Base-by-base conservation (phyloP, 768 basidiomycete species). In the Fomitopsis serialis region DNA sequence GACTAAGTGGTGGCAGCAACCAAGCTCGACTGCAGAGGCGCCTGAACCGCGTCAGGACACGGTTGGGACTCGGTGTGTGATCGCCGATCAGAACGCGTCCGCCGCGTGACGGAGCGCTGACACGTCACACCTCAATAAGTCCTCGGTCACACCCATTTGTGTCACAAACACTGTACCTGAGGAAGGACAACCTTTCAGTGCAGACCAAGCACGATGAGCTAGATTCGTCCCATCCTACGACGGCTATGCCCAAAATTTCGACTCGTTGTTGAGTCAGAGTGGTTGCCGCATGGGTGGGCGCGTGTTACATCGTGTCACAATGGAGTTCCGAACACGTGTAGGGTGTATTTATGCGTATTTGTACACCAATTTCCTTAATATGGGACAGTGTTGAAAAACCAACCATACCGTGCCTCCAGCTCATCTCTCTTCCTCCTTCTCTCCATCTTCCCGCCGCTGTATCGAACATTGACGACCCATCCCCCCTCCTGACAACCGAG, bases 321-420 rank as follows among this genome's bases (percentile, higher is more conserved):
- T 9, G 22, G 50, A 52, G 52, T 61, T 56, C 53, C 48, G 21
- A 42, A 61, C 61, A 61, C 61, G 61, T 61, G 61, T 58, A 25
- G 53, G 58, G 54, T 53, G 45, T 34, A 58, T 61, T 56, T 57
- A 53, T 53, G 42, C 45, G 54, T 67, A 55, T 67, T 67, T 67
- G 65, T 57, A 49, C 56, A 57, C 54, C 56, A 56, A 50, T 53
- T 55, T 36, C 36, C 50, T 42, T 11, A 42, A 60, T 59, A 57
- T 36, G 59, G 50, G 64, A 65, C 56, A 62, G 64, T 58, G 66
- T 68, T 68, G 60, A 65, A 66, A 61, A 61, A 48, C 54, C 45
- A 54, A 62, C 61, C 42, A 48, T 53, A 29, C 27, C 44, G 50
- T 56, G 51, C 35, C 45, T 52, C 43, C 53, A 34, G 54, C 62